These are phyloP conservation scores for Magnusiomyces fungicola DNA, from an alignment of 1,139 yeast species.

Conservation along the genomic window DNA sequence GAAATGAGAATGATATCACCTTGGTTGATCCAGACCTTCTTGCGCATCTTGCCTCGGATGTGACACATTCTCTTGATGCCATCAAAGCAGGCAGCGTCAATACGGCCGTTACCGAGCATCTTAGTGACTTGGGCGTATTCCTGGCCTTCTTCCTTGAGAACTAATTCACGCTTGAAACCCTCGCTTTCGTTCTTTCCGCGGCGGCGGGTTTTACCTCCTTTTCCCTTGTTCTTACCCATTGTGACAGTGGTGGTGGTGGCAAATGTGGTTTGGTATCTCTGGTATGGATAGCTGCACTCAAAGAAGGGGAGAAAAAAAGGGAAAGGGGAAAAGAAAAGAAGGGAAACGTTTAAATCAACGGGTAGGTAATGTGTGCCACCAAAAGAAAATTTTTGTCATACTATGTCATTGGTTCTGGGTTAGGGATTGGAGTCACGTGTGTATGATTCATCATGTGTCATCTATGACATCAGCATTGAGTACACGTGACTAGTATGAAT, in stretches of 20 bases:
- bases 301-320: background rate
- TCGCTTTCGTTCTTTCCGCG: slow-evolving; percentile 96
- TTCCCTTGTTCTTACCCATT: slow-evolving; percentile 16
- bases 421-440: too few species aligned
- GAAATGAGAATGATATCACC: slow-evolving; percentile 96
- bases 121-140: slow-evolving; percentile 98
- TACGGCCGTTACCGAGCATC: slow-evolving; percentile 97
- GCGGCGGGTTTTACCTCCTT: slow-evolving; percentile 67
- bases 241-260: background rate
- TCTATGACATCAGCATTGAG: too few species aligned
- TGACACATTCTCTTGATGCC: slow-evolving; percentile 92
- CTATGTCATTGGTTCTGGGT: too few species aligned
- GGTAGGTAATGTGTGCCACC: too few species aligned
- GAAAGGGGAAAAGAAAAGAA: slow-evolving; percentile 1
- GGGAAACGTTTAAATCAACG: too few species aligned
- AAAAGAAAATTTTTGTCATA: background rate
- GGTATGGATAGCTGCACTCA: too few species aligned
- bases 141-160: slow-evolving; percentile 90
- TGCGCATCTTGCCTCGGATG: slow-evolving; percentile 97
- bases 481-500: too few species aligned
- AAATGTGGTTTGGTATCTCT: background rate
- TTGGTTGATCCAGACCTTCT: slow-evolving; percentile 99
- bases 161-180: slow-evolving; percentile 89
- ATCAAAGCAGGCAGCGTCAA: slow-evolving; percentile 92
- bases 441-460: too few species aligned